phyloP scores from a whole-genome alignment of 495 filamentous ascomycete species.

The Schizothecium vesticola region DNA sequence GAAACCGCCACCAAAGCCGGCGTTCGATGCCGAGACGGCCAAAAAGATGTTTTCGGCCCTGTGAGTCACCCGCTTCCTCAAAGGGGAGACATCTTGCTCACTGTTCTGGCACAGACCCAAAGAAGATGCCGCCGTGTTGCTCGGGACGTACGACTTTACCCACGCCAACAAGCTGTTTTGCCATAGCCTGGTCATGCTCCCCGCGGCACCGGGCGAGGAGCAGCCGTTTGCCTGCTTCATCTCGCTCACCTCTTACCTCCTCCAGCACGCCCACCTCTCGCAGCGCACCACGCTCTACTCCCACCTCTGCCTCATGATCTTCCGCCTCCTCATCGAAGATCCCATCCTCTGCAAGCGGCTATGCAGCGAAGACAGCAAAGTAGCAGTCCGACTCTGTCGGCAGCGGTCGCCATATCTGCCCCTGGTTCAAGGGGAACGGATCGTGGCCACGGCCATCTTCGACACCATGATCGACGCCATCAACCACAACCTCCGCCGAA shows the following conservation, averaged over 20 bases:
- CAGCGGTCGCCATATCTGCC: constrained; percentile 89
- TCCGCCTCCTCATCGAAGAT: constrained; percentile 88
- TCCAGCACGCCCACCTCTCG: constrained; percentile 89
- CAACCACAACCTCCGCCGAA: constrained; percentile 85
- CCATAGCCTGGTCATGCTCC: constrained; percentile 66
- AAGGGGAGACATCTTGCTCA: constrained; percentile 20
- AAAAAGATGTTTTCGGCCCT: constrained; percentile 68
- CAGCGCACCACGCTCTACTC: constrained; percentile 70
- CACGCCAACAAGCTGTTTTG: constrained; percentile 95
- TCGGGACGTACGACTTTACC: constrained; percentile 88
- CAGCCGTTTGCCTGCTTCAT: constrained; percentile 76
- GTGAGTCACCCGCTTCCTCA: constrained; percentile 27
- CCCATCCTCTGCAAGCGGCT: constrained; percentile 75
- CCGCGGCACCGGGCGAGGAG: constrained; percentile 61
- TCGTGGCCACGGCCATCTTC: constrained; percentile 67
- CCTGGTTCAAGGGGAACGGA: constrained; percentile 60
- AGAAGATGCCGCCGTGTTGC: constrained; percentile 67
- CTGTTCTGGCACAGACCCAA: constrained; percentile 55
- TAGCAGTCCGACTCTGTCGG: constrained; percentile 75
- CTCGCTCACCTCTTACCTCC: constrained; percentile 84
- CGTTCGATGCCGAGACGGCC: constrained; percentile 60
- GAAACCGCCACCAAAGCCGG: constrained; percentile 54
- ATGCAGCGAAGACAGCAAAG: constrained; percentile 73
- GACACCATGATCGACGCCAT: constrained; percentile 86
- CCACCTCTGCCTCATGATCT: constrained; percentile 71